Evolutionary conservation across 2,329 filamentous ascomycete genomes (phyloP), one percentile per base, ranked within the genome.

Genomic region (Epichloe coenophiala): DNA sequence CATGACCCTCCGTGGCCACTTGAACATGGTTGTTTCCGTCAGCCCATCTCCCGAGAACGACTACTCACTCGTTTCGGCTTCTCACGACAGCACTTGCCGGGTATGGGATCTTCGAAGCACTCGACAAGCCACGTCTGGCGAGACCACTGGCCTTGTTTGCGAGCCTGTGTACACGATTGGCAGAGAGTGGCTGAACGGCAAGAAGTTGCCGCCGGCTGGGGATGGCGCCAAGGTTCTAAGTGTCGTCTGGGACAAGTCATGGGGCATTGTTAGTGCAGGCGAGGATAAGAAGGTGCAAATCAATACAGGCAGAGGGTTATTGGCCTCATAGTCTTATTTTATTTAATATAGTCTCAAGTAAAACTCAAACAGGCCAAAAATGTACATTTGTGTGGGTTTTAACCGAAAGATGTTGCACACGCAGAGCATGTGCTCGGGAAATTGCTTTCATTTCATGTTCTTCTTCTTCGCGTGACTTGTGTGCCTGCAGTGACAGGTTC

Each of bases 261-360:
- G 94, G 62, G 94, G 93, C 1, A 91, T 98, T 63, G 85, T 96
- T 43, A 94, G 87, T 61, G 89, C 75, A 42, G 89, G 91, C 15
- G 90, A 97, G 75, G 93, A 98, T 64, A 95, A 93, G 72, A 83
- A 80, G 71, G 83, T 98, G 60, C 93, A 98, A 73, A 81, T 98
- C 54, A 96, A 98, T 67, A 76, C 78, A 57, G 83, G 81, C 17
- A 74, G 77, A 55, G 76, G 72, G 51, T 57, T 79, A 42, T 61
- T 77, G 43, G 61, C 64, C 36, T 61, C 63, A 61, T 70, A 64
- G 57, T 56, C 43, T 35, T 15, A 21, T 19, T 0, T 27, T 37
- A 9, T 19, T 21, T 8, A 6, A 31, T 31, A 23, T 39, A n/a
- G 23, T 33, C 37, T 38, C 11, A 11, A 38, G 36, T 35, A 47